These are phyloP conservation scores for Penicillium pulvis DNA, from an alignment of 495 filamentous ascomycete genomes.

Conservation along the genomic window DNA sequence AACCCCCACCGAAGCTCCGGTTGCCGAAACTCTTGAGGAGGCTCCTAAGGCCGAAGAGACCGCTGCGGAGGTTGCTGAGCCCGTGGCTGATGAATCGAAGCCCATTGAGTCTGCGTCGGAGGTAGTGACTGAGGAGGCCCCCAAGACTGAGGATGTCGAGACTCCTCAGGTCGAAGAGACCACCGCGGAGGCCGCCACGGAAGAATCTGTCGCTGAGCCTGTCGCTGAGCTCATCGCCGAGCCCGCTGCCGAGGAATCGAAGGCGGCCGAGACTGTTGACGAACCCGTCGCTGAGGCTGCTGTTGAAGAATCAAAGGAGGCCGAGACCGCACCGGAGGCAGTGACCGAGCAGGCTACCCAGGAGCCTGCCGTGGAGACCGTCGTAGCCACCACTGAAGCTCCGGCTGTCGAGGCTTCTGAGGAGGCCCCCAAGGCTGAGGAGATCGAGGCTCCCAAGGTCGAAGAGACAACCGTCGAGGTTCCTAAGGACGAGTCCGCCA, in stretches of 20 bases:
- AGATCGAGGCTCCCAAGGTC: background rate
- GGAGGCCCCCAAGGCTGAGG: slow-evolving; percentile 4
- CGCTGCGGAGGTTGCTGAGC: background rate
- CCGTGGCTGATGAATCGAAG: background rate
- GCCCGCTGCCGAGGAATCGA: too few relatives aligned
- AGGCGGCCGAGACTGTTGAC: background rate
- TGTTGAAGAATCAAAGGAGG: background rate
- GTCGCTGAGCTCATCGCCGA: too few relatives aligned
- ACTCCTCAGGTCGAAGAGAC: background rate
- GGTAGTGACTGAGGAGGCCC: background rate
- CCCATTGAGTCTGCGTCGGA: too few relatives aligned
- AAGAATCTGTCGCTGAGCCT: slow-evolving; percentile 1
- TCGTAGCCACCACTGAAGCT: background rate
- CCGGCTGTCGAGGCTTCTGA: background rate
- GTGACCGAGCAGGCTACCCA: slow-evolving; percentile 2
- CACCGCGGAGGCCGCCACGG: background rate
- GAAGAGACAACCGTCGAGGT: background rate
- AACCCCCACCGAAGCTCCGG: slow-evolving; percentile 1
- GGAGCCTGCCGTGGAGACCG: slow-evolving; percentile 6
- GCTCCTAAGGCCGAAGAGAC: background rate
- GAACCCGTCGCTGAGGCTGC: background rate
- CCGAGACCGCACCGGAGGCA: background rate
- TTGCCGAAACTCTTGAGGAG: background rate
- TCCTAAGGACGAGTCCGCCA: background rate
- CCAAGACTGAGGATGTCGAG: background rate